Evolutionary conservation across 495 filamentous ascomycete species (phyloP), one percentile per base, ranked within the genome.

Genomic region (Glarea lozoyensis): DNA sequence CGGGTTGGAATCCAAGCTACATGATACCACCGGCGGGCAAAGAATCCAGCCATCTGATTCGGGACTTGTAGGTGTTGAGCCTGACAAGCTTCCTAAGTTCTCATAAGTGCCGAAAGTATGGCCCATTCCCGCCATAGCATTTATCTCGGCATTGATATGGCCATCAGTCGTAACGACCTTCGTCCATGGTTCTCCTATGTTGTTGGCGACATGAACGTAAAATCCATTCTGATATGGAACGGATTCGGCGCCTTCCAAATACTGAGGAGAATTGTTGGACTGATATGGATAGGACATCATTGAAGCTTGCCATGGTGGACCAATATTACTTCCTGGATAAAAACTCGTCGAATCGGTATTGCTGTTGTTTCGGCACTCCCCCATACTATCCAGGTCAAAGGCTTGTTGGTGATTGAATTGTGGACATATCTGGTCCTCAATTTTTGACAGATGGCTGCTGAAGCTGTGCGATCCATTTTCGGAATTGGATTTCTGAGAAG

Each of bases 281-380:
- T 12, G 24, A 33, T 30, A 51, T 43, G 48, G 46, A 46, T 51
- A 46, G 35, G 42, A 45, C 12, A 27, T 38, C 30, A 31, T 19
- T 10, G 23, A 18, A 23, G 36, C n/a, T 27, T 20, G 38, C 20
- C 34, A 40, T n/a, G 40, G 37, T 10, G 27, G 12, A 13, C 23
- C 35, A 19, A 33, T 30, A n/a, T n/a, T 24, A 30, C 16, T 23
- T 12, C 33, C 35, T 40, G 39, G 48, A 22, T 46, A 24, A 19
- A 42, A 19, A 4, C 33, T 21, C 11, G 38, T 38, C 17, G 27
- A 16, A 15, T 17, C 24, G 10, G 30, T 20, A 11, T 19, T 5
- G 34, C 39, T 43, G 13, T 10, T 13, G 33, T 24, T 20, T 21
- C 19, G 21, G n/a, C n/a, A 33, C 36, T 44, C 35, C 19, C 18